A percentile compares a stretch with the other conserved stretches of the same genome.
phyloP scores from a whole-genome alignment of 768 basidiomycete species.

The Russula virescens region DNA sequence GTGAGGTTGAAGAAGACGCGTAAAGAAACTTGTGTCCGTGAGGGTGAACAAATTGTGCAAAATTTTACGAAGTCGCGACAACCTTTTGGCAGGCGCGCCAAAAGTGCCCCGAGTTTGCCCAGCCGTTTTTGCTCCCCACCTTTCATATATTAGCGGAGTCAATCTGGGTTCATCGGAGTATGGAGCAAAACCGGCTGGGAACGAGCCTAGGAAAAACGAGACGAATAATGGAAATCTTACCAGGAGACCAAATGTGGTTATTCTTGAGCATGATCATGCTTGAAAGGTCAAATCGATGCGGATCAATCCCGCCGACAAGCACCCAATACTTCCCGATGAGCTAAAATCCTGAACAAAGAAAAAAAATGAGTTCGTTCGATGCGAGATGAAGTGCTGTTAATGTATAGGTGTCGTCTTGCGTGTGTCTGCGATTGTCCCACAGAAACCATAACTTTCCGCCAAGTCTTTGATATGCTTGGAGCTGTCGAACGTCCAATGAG shows the following conservation, averaged over 20 bases:
- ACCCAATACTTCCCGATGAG: constrained; percentile 92
- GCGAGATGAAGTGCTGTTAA: not conserved
- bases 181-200: too few species aligned
- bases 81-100: too few species aligned
- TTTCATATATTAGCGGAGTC: too few species aligned
- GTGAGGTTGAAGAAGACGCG: not conserved
- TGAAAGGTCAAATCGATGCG: constrained; percentile 93
- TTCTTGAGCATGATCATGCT: constrained; percentile 99
- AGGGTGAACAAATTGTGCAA: too few species aligned
- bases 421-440: constrained; percentile 89
- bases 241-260: constrained; percentile 97
- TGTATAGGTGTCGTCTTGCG: constrained; percentile 83
- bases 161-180: too few species aligned
- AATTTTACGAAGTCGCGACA: too few species aligned
- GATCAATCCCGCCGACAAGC: constrained; percentile 94
- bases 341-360: constrained; percentile 65
- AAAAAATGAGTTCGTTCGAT: not conserved
- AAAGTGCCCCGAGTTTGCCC: too few species aligned
- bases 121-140: too few species aligned
- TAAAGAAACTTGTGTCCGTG: too few species aligned
- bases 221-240: constrained; percentile 35
- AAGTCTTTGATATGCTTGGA: constrained; percentile 78
- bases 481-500: constrained; percentile 37
- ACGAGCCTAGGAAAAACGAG: not conserved
- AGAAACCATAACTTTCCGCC: constrained; percentile 71